Percentiles rank a stretch among this genome's conserved stretches.
Conservation (phyloP, 768 basidiomycete species). For the Lentinula edodes region DNA sequence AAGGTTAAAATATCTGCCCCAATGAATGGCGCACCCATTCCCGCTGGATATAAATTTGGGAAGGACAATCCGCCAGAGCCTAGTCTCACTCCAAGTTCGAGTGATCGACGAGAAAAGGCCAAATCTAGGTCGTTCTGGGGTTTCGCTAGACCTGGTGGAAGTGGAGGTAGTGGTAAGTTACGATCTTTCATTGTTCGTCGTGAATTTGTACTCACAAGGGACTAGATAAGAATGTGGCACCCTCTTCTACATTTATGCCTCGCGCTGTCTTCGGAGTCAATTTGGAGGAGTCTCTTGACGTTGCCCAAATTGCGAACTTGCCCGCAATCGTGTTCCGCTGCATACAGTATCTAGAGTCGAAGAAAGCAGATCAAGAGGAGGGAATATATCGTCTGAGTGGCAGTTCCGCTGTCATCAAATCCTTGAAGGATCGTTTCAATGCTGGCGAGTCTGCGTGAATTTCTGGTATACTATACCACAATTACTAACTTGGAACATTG, state of each 20-base stretch:
- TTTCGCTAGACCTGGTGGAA: constrained; percentile 67
- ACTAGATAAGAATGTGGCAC: not conserved
- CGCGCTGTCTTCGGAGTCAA: constrained; percentile 87
- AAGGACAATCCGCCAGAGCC: constrained; percentile 50
- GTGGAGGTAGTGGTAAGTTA: constrained; percentile 1
- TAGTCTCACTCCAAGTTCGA: constrained; percentile 25
- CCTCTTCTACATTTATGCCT: constrained; percentile 35
- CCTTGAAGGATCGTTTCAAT: constrained; percentile 90
- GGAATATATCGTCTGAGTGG: constrained; percentile 96
- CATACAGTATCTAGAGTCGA: constrained; percentile 91
- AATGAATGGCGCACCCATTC: constrained; percentile 78
- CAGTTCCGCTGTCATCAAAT: constrained; percentile 92
- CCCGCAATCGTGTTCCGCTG: constrained; percentile 94
- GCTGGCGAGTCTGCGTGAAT: constrained; percentile 47
- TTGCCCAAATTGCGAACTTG: constrained; percentile 84
- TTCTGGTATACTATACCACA: constrained; percentile 5
- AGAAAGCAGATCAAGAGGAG: constrained; percentile 94
- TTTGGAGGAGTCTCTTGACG: constrained; percentile 80
- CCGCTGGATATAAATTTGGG: constrained; percentile 86
- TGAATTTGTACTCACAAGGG: not conserved
- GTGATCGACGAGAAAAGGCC: constrained; percentile 82
- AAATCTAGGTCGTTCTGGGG: constrained; percentile 94
- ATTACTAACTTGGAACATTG: constrained; percentile 1
- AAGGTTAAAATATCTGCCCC: constrained; percentile 90
- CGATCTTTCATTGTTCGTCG: constrained; percentile 1